These are phyloP conservation scores for Fusarium tjaetaba DNA, from an alignment of 2,329 filamentous ascomycete genomes.

Conservation along the genomic window DNA sequence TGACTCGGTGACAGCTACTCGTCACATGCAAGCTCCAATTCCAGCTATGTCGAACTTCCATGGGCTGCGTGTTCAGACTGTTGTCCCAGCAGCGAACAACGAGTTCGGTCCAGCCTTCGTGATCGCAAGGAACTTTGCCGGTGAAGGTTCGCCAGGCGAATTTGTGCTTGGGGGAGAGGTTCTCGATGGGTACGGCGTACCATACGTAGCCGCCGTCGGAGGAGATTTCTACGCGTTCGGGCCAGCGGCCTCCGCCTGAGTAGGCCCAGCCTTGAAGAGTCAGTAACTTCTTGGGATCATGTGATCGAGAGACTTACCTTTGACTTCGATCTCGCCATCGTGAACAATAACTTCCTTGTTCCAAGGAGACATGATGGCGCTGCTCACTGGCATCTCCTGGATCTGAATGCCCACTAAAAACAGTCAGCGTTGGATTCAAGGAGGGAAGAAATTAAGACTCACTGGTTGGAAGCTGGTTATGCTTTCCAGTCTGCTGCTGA, in stretches of 20 bases:
- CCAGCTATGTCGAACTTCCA: conserved; percentile 64
- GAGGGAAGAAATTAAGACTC: background rate
- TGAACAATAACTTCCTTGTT: conserved; percentile 69
- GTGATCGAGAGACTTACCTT: rapidly evolving
- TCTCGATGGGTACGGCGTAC: conserved; percentile 70
- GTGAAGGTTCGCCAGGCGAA: conserved; percentile 73
- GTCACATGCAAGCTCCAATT: conserved; percentile 75
- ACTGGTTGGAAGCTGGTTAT: conserved; percentile 67
- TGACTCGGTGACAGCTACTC: conserved; percentile 67
- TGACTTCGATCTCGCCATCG: conserved; percentile 61
- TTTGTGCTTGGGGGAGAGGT: conserved; percentile 69
- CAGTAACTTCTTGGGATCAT: rapidly evolving
- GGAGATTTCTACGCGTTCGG: conserved; percentile 70
- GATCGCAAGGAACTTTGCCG: conserved; percentile 68
- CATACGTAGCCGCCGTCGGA: conserved; percentile 70
- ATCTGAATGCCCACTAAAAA: conserved; percentile 65
- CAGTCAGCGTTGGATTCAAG: background rate
- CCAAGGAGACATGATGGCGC: conserved; percentile 71
- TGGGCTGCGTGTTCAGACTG: conserved; percentile 67
- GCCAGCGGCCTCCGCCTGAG: conserved; percentile 66
- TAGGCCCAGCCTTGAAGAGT: conserved; percentile 66
- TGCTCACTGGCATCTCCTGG: conserved; percentile 77
- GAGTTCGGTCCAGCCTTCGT: conserved; percentile 70
- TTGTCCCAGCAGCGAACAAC: conserved; percentile 70
- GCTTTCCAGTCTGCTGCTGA: conserved; percentile 73